Conservation (phyloP, 192 early-diverging fungal genomes). For the Entomortierella parvispora region DNA sequence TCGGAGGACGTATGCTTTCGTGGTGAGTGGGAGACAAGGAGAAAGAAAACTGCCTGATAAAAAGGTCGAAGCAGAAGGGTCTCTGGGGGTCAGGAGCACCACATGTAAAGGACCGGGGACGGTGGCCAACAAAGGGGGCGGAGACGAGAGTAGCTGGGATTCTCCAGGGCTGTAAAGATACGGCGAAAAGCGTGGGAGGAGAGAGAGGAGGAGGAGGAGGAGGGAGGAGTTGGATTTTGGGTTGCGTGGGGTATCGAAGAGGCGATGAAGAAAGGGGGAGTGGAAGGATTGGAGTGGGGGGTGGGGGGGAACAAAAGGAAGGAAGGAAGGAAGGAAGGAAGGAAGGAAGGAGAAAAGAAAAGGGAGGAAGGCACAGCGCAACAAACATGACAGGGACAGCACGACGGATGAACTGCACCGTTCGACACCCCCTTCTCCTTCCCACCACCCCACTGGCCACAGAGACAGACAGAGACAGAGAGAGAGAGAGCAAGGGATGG, state of each 20-base stretch:
- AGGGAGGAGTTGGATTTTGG: neutral
- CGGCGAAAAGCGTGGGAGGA: neutral
- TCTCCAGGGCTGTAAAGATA: constrained; percentile 1
- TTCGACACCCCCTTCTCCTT: neutral
- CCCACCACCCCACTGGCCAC: neutral
- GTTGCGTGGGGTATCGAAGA: neutral
- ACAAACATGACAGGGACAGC: no score
- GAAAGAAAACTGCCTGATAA: neutral
- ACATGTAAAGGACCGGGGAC: constrained; percentile 21
- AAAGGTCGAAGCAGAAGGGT: neutral
- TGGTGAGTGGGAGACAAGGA: neutral
- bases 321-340: neutral
- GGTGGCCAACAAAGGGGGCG: no score
- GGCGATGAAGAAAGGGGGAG: neutral
- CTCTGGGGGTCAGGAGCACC: constrained; percentile 18
- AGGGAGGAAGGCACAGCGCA: neutral
- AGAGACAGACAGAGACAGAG: no score
- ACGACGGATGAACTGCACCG: neutral
- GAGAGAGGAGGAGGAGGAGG: neutral
- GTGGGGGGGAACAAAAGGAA: neutral
- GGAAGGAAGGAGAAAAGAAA: constrained; percentile 10
- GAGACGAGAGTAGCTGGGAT: neutral
- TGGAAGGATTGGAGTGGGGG: neutral
- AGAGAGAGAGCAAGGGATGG: no score
- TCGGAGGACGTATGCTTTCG: neutral